Evolutionary conservation across 2,329 filamentous ascomycete species (phyloP).

Genomic region (Colletotrichum truncatum): DNA sequence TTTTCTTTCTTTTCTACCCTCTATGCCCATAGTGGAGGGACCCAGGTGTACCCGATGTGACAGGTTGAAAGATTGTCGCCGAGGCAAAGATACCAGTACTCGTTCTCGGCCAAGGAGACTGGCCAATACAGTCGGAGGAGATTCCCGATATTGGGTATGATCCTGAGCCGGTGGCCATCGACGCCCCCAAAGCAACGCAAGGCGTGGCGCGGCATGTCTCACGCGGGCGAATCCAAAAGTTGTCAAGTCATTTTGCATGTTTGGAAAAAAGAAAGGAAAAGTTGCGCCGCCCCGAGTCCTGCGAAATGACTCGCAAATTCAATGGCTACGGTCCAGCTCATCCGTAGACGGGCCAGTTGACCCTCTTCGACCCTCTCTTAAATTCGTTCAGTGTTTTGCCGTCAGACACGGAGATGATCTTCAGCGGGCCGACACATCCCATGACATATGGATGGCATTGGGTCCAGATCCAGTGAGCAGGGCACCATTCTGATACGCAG

Average conservation of each 20-base stretch:
- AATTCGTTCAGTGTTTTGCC: conserved; percentile 16
- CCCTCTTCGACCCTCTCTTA: not conserved
- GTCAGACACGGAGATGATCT: conserved; percentile 22
- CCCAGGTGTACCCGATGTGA: not conserved
- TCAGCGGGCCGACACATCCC: conserved; percentile 27
- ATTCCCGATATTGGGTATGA: not conserved
- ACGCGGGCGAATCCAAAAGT: conserved; percentile 1
- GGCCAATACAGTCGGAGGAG: too few relatives aligned
- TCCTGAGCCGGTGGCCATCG: not conserved
- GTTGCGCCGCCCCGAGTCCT: not conserved
- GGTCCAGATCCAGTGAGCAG: too few relatives aligned
- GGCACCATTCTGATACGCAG: too few relatives aligned
- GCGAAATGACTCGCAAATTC: conserved; percentile 13
- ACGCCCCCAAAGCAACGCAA: conserved; percentile 18
- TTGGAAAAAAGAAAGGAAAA: conserved; percentile 1
- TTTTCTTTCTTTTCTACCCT: too few relatives aligned
- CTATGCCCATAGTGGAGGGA: too few relatives aligned
- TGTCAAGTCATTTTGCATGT: not conserved
- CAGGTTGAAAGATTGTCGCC: not conserved
- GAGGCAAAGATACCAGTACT: not conserved
- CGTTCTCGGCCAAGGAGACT: too few relatives aligned
- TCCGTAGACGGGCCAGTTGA: not conserved
- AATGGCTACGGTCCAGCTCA: not conserved
- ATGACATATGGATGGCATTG: conserved; percentile 5
- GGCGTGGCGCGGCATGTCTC: conserved; percentile 15